These are phyloP conservation scores for Postia placenta DNA, from an alignment of 768 basidiomycete species.

Conservation along the genomic window DNA sequence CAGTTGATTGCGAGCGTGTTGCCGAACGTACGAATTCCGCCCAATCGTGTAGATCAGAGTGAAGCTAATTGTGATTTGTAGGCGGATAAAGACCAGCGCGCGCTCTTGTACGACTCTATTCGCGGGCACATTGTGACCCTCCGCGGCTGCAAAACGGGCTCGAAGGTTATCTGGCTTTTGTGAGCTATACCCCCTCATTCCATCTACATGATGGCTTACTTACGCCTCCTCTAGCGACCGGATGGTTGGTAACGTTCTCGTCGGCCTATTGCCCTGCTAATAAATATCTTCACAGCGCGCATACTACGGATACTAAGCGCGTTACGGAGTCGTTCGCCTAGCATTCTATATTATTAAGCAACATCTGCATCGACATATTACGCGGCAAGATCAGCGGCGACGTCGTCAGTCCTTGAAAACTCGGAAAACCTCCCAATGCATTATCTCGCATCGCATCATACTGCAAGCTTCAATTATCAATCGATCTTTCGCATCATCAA, in stretches of 20 bases:
- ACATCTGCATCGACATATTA: conserved; percentile 9
- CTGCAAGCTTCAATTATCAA: not conserved
- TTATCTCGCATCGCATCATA: not conserved
- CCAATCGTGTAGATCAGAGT: not conserved
- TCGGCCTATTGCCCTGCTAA: conserved; percentile 6
- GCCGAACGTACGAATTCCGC: conserved; percentile 48
- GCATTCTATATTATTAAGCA: conserved; percentile 18
- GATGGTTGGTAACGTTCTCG: conserved; percentile 34
- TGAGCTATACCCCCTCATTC: conserved; percentile 21
- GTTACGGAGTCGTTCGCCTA: conserved; percentile 21
- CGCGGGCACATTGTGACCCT: conserved; percentile 83
- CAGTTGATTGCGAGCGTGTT: conserved; percentile 80
- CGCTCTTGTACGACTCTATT: conserved; percentile 78
- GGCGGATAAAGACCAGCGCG: conserved; percentile 86
- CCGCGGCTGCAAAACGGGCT: conserved; percentile 88
- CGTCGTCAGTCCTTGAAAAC: not conserved
- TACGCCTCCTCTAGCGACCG: conserved; percentile 38
- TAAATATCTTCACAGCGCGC: conserved; percentile 39
- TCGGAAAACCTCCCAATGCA: not conserved
- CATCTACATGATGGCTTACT: conserved; percentile 16
- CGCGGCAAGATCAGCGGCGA: not conserved
- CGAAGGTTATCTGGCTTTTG: conserved; percentile 91
- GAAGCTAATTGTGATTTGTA: conserved; percentile 22
- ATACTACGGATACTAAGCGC: conserved; percentile 51
- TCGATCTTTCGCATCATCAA: not conserved